Conservation (phyloP, 768 basidiomycete genomes). For the Hortiboletus flavorubellus region DNA sequence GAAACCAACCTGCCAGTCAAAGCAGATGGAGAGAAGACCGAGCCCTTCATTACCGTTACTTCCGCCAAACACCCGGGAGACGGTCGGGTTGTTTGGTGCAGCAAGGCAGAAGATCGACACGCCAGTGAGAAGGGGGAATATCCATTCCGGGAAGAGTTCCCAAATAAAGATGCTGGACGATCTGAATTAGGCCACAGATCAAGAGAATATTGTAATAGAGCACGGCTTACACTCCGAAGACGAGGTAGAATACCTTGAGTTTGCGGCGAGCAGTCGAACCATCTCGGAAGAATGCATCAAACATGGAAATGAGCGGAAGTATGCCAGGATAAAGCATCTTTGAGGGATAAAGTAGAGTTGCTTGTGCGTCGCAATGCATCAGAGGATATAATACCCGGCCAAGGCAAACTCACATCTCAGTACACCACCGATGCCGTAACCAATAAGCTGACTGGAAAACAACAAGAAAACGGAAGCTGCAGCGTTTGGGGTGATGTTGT, state of each 20-base stretch:
- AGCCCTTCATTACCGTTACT: slow-evolving; percentile 62
- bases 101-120: slow-evolving; percentile 62
- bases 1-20: slow-evolving; percentile 55
- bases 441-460: slow-evolving; percentile 35
- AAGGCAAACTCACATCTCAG: slow-evolving; percentile 39
- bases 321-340: slow-evolving; percentile 42
- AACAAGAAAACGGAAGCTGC: slow-evolving; percentile 44
- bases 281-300: slow-evolving; percentile 41
- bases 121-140: slow-evolving; percentile 61
- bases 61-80: slow-evolving; percentile 59
- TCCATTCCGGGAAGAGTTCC: slow-evolving; percentile 28
- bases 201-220: slow-evolving; percentile 17
- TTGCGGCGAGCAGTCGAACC: slow-evolving; percentile 38
- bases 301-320: slow-evolving; percentile 22
- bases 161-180: slow-evolving; percentile 33
- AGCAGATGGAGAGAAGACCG: slow-evolving; percentile 53
- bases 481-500: slow-evolving; percentile 48
- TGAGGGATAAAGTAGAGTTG: slow-evolving; percentile 40
- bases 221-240: slow-evolving; percentile 29
- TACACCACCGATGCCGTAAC: slow-evolving; percentile 55
- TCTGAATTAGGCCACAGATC: neutral
- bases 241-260: slow-evolving; percentile 31
- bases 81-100: slow-evolving; percentile 43
- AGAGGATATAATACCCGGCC: neutral
- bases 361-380: slow-evolving; percentile 5